Evolutionary conservation across 2,329 filamentous ascomycete genomes (phyloP), one percentile per base, ranked within the genome.

Genomic region (Pyrenophora graminea): DNA sequence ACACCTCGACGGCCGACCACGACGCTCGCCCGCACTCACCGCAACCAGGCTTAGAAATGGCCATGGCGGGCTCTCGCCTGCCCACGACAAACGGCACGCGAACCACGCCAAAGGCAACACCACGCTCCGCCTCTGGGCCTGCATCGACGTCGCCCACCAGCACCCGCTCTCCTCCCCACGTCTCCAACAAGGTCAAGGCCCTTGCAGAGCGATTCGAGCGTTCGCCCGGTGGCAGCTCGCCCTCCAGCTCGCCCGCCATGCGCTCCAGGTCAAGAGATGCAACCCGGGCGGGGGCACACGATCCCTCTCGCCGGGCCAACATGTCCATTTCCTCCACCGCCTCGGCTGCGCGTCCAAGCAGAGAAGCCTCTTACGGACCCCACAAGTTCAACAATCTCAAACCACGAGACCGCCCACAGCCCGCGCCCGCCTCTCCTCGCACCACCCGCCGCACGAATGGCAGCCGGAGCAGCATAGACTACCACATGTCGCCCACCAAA

Each of bases 191-290:
- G 21, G 72, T 74, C 34, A 71, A 59, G 56, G 70, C 64, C 32
- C 66, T 74, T 37, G 70, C 71, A 1, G 67, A 72, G 53, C 61
- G 68, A 21, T 74, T 74, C 53, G 70, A 73, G 51, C 68, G 68
- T 17, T 62, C 69, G 12, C 56, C 68, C 17, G 62, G 65, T 13
- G 52, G 58, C 51, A 60, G 62, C n/a, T 47, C 56, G 13, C 59
- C 63, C 18, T 55, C 60, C 9, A 50, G 55, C n/a, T 61, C 51
- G 51, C 51, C 61, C 2, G 53, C 56, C 9, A 54, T 61, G 38
- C 61, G 61, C 47, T 62, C 63, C 19, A 56, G 62, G 27, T 65
- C 62, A 6, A 44, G 52, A 32, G 62, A 62, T 6, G 62, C 63
- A 12, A 41, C 48, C 9, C 59, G 62, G 8, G 44, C 53, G 13